phyloP scores from a whole-genome alignment of 2,329 filamentous ascomycete genomes.

The Xylaria sp. region DNA sequence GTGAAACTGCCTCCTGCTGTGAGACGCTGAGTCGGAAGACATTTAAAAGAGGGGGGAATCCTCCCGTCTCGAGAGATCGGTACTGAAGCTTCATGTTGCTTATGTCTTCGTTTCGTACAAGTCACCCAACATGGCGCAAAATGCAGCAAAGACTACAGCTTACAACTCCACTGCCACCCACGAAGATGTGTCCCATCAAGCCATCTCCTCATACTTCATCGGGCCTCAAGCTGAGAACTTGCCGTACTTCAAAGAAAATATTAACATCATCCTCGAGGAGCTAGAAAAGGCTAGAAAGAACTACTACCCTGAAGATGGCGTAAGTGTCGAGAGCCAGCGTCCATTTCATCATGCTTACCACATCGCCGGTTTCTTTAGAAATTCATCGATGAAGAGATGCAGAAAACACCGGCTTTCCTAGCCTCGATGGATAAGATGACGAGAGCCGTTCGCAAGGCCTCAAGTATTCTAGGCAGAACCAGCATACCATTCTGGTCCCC shows the following conservation, averaged over 20 bases:
- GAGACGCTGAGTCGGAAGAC: background rate
- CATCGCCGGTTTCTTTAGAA: conserved; percentile 34
- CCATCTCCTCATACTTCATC: conserved; percentile 56
- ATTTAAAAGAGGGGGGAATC: conserved; percentile 6
- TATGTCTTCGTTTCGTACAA: background rate
- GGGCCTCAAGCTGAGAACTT: conserved; percentile 57
- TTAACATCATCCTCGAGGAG: conserved; percentile 54
- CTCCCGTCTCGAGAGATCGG: too few species aligned
- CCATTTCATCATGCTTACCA: background rate
- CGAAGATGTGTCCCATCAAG: conserved; percentile 46
- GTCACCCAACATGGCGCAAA: conserved; percentile 22
- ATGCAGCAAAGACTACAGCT: conserved; percentile 29
- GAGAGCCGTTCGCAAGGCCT: conserved; percentile 51
- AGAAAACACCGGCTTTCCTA: conserved; percentile 51
- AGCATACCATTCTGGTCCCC: conserved; percentile 61
- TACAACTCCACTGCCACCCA: conserved; percentile 27
- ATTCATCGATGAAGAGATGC: conserved; percentile 53
- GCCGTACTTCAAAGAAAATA: conserved; percentile 53
- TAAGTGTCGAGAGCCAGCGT: conserved; percentile 34
- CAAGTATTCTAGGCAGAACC: conserved; percentile 54
- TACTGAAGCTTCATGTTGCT: background rate
- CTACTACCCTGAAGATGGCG: conserved; percentile 54
- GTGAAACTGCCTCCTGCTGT: background rate
- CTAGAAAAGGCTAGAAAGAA: conserved; percentile 49
- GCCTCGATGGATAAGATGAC: conserved; percentile 50